Base-by-base conservation (phyloP, 768 basidiomycete genomes). In the Mycena sanguinolenta region DNA sequence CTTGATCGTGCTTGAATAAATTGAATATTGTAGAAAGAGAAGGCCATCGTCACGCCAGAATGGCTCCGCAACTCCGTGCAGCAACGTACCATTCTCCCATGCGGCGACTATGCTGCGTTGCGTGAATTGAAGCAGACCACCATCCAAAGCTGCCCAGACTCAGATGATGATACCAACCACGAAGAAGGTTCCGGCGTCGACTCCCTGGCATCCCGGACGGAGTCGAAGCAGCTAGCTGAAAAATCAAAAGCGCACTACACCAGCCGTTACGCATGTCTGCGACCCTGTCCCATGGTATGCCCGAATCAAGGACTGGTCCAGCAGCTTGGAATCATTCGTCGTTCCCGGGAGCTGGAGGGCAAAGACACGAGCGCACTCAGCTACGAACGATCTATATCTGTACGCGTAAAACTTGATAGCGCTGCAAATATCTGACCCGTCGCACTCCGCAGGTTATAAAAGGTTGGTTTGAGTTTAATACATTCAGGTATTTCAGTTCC, bases 361-460 rank as follows among this genome's bases (percentile, higher is more conserved):
- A 86, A 92, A 59, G 83, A 85, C 25, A 82, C 88, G 32, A 93
- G 91, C 73, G 89, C 90, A 46, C 79, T 95, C 57, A 90, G 89
- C 69, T 96, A 95, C 72, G 84, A 89, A 38, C 85, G 93, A 57
- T 90, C 92, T 2, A 90, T 94, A 71, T 85, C 90, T n/a, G 91
- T 92, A 76, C 72, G 89, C 32, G 13, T 60, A 12, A 46, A 46
- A 46, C 21, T 28, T 73, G 2, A 73, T 42, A 21, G 4, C 12
- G 12, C 9, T n/a, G 44, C 19, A 46, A 46, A 46, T 19, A n/a
- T 46, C 44, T 46, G 44, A 46, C 44, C 27, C 19, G 28, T 44
- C 60, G n/a, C 21, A 21, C 34, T 13, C 10, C 44, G 21, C 60
- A 89, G 89, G 69, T 79, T 19, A 77, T 89, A 63, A 89, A 90